These are phyloP conservation scores for Ascochyta clinopodiicola DNA, from an alignment of 2,329 filamentous ascomycete genomes.

Conservation along the genomic window DNA sequence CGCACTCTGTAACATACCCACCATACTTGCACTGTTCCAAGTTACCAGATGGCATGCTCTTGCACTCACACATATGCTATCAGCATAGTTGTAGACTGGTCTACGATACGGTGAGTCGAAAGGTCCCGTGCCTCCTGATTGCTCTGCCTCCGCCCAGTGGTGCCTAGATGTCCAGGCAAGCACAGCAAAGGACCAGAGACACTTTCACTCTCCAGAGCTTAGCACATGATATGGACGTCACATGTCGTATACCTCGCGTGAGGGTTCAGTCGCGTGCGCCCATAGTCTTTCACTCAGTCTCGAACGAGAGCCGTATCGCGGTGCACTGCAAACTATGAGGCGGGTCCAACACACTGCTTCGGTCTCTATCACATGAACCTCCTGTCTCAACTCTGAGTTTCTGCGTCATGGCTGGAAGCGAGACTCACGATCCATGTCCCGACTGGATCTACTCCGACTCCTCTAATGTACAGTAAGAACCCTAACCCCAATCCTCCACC, in stretches of 20 bases:
- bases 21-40: too few relatives aligned
- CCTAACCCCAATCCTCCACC: too few relatives aligned
- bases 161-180: not conserved
- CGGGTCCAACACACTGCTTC: too few relatives aligned
- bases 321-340: not conserved
- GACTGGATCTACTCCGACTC: slow-evolving; percentile 8
- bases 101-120: too few relatives aligned
- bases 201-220: not conserved
- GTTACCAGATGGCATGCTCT: too few relatives aligned
- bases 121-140: not conserved
- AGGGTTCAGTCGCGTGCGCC: not conserved
- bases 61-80: too few relatives aligned
- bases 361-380: too few relatives aligned
- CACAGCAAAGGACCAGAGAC: not conserved
- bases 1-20: too few relatives aligned
- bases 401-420: not conserved
- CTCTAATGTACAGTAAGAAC: slow-evolving; percentile 2
- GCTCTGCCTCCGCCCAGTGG: not conserved
- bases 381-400: not conserved
- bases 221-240: not conserved
- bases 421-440: not conserved
- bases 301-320: not conserved
- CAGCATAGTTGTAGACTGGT: too few relatives aligned
- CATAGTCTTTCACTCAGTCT: not conserved
- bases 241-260: not conserved